Conservation (phyloP, 805 yeast species). For the Sugiyamaella floridensis region DNA sequence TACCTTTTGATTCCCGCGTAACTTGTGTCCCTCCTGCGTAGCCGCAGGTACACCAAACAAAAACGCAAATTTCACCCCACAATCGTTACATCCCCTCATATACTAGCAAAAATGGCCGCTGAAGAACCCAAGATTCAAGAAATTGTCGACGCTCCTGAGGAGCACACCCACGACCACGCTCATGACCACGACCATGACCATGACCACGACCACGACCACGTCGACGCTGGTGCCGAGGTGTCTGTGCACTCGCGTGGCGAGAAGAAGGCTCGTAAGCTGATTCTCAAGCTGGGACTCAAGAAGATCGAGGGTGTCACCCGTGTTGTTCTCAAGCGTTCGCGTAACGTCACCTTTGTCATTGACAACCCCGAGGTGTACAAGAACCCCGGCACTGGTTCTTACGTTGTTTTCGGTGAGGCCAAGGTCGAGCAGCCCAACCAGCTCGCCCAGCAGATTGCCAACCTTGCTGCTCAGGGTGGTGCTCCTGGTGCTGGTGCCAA, state of each 20-base stretch:
- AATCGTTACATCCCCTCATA: background rate
- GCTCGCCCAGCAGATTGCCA: conserved; percentile 75
- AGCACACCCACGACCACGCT: conserved; percentile 12
- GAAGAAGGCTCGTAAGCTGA: conserved; percentile 88
- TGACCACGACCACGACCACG: conserved; percentile 16
- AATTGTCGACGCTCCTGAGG: conserved; percentile 18
- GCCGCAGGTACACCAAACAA: background rate
- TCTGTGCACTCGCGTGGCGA: conserved; percentile 45
- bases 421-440: conserved; percentile 89
- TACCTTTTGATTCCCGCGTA: background rate
- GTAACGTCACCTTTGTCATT: conserved; percentile 85
- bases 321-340: conserved; percentile 91
- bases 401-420: conserved; percentile 96
- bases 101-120: conserved; percentile 11
- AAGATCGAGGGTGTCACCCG: conserved; percentile 87
- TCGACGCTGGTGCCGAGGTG: conserved; percentile 17
- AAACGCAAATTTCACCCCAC: background rate
- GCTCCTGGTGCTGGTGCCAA: conserved; percentile 32
- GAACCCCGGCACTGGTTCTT: conserved; percentile 83
- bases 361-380: conserved; percentile 93
- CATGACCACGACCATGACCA: conserved; percentile 18
- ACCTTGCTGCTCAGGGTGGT: conserved; percentile 47
- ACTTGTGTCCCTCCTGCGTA: background rate
- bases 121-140: conserved; percentile 32
- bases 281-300: conserved; percentile 83